phyloP scores from a whole-genome alignment of 1,284 basidiomycete species.

The Ganoderma sinense region DNA sequence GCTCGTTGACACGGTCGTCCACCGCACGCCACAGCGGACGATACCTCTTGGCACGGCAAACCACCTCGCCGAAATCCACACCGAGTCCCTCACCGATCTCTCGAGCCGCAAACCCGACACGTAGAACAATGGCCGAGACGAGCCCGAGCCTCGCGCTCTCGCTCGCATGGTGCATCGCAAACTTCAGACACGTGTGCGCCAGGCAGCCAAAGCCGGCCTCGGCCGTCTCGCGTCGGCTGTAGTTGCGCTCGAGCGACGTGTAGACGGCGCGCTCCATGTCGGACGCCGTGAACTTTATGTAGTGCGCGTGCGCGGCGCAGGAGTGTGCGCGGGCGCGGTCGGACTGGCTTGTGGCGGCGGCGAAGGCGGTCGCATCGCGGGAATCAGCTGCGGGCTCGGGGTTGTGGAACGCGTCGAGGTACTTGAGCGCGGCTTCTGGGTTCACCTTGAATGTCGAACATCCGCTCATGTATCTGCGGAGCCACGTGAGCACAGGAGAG shows the following conservation, averaged over 20 bases:
- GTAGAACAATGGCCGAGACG: constrained; percentile 12
- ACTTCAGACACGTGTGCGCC: constrained; percentile 10
- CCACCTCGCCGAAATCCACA: constrained; percentile 9
- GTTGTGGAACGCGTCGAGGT: constrained; percentile 19
- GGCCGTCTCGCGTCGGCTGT: constrained; percentile 10
- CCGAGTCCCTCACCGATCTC: constrained; percentile 15
- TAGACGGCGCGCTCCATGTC: not conserved
- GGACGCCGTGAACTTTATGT: constrained; percentile 14
- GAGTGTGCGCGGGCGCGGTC: constrained; percentile 20
- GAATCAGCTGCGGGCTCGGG: no score
- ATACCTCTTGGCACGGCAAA: constrained; percentile 5
- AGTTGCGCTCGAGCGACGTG: constrained; percentile 13
- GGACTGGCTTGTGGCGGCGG: not conserved
- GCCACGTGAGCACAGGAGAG: not conserved
- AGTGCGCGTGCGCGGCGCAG: constrained; percentile 20
- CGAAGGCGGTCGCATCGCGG: no score
- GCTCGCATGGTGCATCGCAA: constrained; percentile 20
- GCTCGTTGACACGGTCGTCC: constrained; percentile 8
- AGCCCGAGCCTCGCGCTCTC: constrained; percentile 22
- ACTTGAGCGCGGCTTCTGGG: constrained; percentile 19
- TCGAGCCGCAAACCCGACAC: constrained; percentile 12
- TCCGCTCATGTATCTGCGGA: constrained; percentile 18
- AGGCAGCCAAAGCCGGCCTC: constrained; percentile 7
- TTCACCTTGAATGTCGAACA: constrained; percentile 13
- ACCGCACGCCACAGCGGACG: constrained; percentile 20